Percentiles rank a stretch among this genome's conserved stretches.
phyloP scores from a whole-genome alignment of 2,329 filamentous ascomycete genomes.

The Pochonia chlamydosporia region DNA sequence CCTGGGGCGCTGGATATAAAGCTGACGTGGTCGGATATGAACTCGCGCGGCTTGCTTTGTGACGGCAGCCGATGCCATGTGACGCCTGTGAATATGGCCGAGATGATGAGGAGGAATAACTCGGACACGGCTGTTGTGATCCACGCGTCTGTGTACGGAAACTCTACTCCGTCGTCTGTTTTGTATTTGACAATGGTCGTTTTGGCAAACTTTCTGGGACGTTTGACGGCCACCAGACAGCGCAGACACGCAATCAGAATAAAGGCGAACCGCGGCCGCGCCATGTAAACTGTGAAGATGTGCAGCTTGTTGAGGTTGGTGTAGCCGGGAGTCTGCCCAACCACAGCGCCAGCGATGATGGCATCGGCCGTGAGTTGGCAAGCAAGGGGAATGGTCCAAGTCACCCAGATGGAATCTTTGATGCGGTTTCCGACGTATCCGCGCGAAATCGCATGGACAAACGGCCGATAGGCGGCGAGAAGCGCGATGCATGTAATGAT shows the following conservation, averaged over 20 bases:
- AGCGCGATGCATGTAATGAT: constrained; percentile 11
- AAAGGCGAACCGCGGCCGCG: constrained; percentile 15
- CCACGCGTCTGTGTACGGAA: constrained; percentile 17
- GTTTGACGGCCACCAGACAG: constrained; percentile 10
- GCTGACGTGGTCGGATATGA: constrained; percentile 13
- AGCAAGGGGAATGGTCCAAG: constrained; percentile 12
- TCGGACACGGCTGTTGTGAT: constrained; percentile 15
- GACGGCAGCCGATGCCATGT: constrained; percentile 18
- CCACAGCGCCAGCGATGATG: constrained; percentile 12
- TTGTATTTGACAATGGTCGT: constrained; percentile 13
- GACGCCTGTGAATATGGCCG: constrained; percentile 16
- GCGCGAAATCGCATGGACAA: constrained; percentile 13
- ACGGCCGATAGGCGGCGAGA: constrained; percentile 14
- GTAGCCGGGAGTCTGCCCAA: constrained; percentile 12
- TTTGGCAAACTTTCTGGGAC: constrained; percentile 13
- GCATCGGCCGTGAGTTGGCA: constrained; percentile 17
- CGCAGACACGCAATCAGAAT: constrained; percentile 13
- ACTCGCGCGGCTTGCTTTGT: constrained; percentile 9
- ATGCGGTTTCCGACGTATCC: constrained; percentile 12
- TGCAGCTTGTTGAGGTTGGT: constrained; percentile 15
- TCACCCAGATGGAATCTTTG: constrained; percentile 8
- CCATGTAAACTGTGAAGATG: constrained; percentile 17
- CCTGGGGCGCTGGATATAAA: constrained; percentile 16
- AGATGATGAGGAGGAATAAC: constrained; percentile 13
- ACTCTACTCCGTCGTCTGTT: constrained; percentile 17